Conservation (phyloP, 371 early-diverging fungal genomes). For the Funneliformis caledonium region DNA sequence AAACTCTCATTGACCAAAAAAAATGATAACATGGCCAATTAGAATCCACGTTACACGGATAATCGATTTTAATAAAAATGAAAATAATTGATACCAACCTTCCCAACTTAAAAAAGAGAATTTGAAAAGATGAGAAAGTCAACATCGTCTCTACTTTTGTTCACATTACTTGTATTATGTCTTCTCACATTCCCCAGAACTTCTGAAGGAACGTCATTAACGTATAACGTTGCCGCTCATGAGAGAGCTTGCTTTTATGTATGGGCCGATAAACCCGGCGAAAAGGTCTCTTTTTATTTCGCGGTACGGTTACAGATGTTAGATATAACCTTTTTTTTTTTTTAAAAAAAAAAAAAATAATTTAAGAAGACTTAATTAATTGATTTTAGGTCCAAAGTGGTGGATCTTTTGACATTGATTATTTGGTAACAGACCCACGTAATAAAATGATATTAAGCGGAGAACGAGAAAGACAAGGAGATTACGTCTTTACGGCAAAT, state of each 20-base stretch:
- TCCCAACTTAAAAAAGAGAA: background rate
- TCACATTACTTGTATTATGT: background rate
- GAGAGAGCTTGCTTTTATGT: conserved; percentile 86
- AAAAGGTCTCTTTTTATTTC: conserved; percentile 95
- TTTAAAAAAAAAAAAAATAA: background rate
- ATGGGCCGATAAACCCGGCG: conserved; percentile 66
- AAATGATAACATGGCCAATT: background rate
- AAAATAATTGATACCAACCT: background rate
- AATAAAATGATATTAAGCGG: conserved; percentile 67
- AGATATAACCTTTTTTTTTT: background rate
- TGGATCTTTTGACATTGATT: conserved; percentile 92
- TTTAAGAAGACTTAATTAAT: background rate
- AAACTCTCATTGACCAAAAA: background rate
- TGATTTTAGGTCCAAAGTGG: conserved; percentile 85
- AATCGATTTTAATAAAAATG: background rate
- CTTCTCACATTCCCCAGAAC: background rate
- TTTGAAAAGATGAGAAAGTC: background rate
- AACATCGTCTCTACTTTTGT: background rate
- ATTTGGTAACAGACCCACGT: conserved; percentile 74
- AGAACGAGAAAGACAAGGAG: conserved; percentile 86
- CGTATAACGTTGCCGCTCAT: conserved; percentile 86
- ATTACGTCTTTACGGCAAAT: conserved; percentile 85
- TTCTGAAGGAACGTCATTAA: conserved; percentile 66
- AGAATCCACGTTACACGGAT: background rate
- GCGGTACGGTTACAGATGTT: conserved; percentile 69